phyloP scores from a whole-genome alignment of 2,329 filamentous ascomycete genomes.

The Endoconidiophora laricicola region DNA sequence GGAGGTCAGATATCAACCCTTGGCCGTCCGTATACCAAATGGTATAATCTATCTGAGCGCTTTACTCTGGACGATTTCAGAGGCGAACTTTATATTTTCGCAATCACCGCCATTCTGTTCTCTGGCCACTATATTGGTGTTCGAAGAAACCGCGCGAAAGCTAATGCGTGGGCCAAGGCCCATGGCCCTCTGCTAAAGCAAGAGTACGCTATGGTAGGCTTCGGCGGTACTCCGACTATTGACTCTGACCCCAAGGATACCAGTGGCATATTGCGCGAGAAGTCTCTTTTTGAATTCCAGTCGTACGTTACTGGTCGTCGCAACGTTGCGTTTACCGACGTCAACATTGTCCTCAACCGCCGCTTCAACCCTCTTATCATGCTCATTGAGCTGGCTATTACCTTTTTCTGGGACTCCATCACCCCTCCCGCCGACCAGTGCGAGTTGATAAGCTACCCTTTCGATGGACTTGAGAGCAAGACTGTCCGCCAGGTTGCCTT shows the following conservation, averaged over 20 bases:
- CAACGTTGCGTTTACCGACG: conserved; percentile 81
- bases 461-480: conserved; percentile 77
- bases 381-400: conserved; percentile 46
- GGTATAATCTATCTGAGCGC: conserved; percentile 95
- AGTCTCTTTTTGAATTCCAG: conserved; percentile 69
- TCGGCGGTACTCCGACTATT: conserved; percentile 37
- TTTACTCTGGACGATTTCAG: conserved; percentile 70
- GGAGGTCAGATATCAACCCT: conserved; percentile 26
- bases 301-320: conserved; percentile 82
- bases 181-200: conserved; percentile 54
- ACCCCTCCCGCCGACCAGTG: conserved; percentile 51
- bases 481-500: conserved; percentile 52
- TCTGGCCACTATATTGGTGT: conserved; percentile 68
- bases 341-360: conserved; percentile 67
- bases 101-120: conserved; percentile 57
- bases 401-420: conserved; percentile 69
- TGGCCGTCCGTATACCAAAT: conserved; percentile 63
- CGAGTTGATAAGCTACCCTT: conserved; percentile 68
- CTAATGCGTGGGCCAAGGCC: conserved; percentile 61
- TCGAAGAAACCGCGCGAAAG: conserved; percentile 61
- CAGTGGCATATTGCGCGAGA: conserved; percentile 55
- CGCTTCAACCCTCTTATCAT: conserved; percentile 62
- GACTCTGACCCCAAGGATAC: conserved; percentile 25
- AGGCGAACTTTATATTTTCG: conserved; percentile 68
- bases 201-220: conserved; percentile 83